phyloP scores from a whole-genome alignment of 169 alveolate genomes.

The Perkinsus marinus region DNA sequence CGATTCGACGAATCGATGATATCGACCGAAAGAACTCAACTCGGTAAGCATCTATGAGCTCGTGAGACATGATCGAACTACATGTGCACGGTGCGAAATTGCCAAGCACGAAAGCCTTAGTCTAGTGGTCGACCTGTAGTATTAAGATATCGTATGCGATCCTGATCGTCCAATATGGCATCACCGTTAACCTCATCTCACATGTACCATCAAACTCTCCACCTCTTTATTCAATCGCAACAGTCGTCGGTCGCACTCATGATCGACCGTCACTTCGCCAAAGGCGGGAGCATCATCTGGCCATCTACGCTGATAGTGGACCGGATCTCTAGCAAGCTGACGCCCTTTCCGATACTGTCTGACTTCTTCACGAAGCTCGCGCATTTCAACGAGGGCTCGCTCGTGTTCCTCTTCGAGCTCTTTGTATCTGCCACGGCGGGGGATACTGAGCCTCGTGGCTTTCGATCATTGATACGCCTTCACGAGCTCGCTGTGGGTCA shows the following conservation, averaged over 20 bases:
- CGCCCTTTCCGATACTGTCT: background rate
- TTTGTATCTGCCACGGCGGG: background rate
- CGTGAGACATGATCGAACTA: too few relatives aligned
- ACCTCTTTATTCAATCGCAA: background rate
- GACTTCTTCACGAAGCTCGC: background rate
- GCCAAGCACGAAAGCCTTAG: too few relatives aligned
- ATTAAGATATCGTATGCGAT: background rate
- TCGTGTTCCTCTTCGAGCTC: background rate
- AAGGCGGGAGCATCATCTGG: background rate
- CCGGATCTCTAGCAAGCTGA: background rate
- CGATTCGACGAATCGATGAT: too few relatives aligned
- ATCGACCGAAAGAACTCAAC: too few relatives aligned
- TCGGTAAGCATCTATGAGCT: too few relatives aligned
- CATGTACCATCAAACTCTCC: background rate
- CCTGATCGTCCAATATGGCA: background rate
- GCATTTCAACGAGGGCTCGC: background rate
- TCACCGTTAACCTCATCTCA: background rate
- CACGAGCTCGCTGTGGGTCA: background rate
- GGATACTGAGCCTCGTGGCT: background rate
- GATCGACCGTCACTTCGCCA: background rate
- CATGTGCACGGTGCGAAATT: too few relatives aligned
- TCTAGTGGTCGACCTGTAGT: background rate
- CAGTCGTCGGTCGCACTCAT: background rate
- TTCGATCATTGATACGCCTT: background rate
- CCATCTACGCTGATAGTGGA: background rate